Conservation (phyloP, 805 yeast genomes). For the Wickerhamiella sorbophila region DNA sequence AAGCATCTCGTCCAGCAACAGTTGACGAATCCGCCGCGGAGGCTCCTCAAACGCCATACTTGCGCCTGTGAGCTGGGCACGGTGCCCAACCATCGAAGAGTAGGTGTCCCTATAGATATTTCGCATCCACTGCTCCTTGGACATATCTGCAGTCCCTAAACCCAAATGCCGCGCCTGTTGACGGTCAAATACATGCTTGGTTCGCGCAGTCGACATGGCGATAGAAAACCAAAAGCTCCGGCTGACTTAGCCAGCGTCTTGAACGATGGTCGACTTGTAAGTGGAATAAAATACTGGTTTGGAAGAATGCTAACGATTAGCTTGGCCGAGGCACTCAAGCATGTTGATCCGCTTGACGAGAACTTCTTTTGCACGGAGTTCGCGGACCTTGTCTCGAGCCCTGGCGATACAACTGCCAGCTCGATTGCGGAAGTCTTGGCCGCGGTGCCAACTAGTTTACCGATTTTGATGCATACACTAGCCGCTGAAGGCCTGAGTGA, state of each 20-base stretch:
- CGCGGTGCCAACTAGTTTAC: background rate
- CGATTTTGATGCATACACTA: background rate
- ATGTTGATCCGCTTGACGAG: background rate
- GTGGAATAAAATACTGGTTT: background rate
- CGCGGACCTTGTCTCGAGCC: background rate
- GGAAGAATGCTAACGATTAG: background rate
- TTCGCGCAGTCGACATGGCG: background rate
- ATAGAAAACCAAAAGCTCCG: background rate
- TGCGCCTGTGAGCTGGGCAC: conserved; percentile 11
- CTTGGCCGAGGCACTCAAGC: background rate
- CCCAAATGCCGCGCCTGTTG: conserved; percentile 9
- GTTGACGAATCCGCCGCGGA: conserved; percentile 5
- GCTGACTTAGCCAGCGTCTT: no score
- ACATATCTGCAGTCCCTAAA: conserved; percentile 13
- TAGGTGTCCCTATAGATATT: conserved; percentile 11
- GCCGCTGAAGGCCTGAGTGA: background rate
- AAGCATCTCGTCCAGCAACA: conserved; percentile 13
- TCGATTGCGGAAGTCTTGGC: background rate
- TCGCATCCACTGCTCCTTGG: conserved; percentile 10
- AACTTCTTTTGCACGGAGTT: background rate
- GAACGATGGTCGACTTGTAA: background rate
- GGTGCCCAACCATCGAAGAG: conserved; percentile 11
- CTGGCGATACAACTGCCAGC: background rate
- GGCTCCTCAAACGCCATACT: conserved; percentile 11
- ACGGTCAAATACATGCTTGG: conserved; percentile 7